Evolutionary conservation across 345 rosid genomes (phyloP), one percentile per base, ranked within the genome.

Genomic region (Populus simonii): DNA sequence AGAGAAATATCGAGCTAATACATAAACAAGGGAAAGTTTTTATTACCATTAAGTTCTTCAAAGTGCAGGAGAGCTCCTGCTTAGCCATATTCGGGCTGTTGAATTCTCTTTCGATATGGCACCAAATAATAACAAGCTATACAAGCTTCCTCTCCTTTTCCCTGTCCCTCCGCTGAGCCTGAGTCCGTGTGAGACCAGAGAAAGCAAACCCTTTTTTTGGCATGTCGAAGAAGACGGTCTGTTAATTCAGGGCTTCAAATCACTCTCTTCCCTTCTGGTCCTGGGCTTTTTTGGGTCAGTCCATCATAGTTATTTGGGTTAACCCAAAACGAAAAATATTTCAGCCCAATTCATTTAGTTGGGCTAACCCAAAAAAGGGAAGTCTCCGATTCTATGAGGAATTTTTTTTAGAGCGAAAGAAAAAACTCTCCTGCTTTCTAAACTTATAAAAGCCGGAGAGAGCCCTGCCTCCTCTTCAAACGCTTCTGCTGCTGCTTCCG

Each of bases 11-110:
- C 36, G 36, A 33, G 36, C 36, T 5, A 33, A 4, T 33, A 33
- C 36, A 33, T 33, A 5, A 33, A 33, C 6, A 5, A 73, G 31
- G 41, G 63, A n/a, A 9, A 65, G n/a, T 1, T 23, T 25, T 0
- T 11, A 36, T 81, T 87, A 95, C 99, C 98, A 92, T 95, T 82
- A 95, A 86, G 82, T 88, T 93, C 88, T 79, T 90, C 86, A 95
- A 85, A 65, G 98, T 95, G 81, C 83, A 88, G 71, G 98, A 93
- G 41, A 95, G 87, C 89, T 92, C 99, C 38, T 96, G 92, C 82
- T 90, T 93, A 66, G 94, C 90, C 98, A 92, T 93, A 71, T 18
- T 75, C 23, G 69, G 16, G n/a, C 27, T 0, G 71, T 23, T 22
- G 31, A n/a, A n/a, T 43, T 59, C 29, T 23, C 65, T 59, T 59